Conservation (phyloP, 768 basidiomycete genomes). For the Phylloporus scabripes region DNA sequence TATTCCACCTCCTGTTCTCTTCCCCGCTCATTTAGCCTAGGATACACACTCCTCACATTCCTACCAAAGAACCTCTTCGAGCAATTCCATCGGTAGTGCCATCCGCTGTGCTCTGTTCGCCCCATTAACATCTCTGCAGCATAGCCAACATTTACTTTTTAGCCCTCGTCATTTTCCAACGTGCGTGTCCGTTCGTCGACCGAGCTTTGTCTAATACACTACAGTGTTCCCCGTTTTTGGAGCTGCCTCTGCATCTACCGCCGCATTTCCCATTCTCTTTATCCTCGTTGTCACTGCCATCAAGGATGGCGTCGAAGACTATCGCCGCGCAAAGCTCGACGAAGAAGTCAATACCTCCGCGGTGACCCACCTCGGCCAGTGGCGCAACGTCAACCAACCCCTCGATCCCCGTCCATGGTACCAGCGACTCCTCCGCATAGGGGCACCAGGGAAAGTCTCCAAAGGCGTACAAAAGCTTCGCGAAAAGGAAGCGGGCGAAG, state of each 20-base stretch:
- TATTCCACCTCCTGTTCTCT: not conserved
- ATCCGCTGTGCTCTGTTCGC: not conserved
- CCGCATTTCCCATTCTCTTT: slow-evolving; percentile 81
- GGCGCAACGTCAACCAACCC: slow-evolving; percentile 88
- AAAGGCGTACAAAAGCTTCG: slow-evolving; percentile 83
- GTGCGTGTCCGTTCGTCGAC: slow-evolving; percentile 34
- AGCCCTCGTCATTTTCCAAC: slow-evolving; percentile 71
- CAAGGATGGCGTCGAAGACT: slow-evolving; percentile 96
- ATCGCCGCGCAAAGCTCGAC: slow-evolving; percentile 81
- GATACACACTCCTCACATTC: slow-evolving; percentile 89
- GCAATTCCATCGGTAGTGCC: slow-evolving; percentile 78
- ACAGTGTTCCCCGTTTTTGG: slow-evolving; percentile 89
- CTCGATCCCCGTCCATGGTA: slow-evolving; percentile 70
- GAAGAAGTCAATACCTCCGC: slow-evolving; percentile 95
- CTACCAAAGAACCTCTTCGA: slow-evolving; percentile 92
- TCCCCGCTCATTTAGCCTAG: slow-evolving; percentile 32
- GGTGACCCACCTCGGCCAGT: slow-evolving; percentile 81
- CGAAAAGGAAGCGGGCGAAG: slow-evolving; percentile 71
- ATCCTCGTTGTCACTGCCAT: slow-evolving; percentile 86
- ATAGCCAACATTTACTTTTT: slow-evolving; percentile 94
- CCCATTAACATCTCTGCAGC: slow-evolving; percentile 31
- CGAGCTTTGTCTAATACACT: slow-evolving; percentile 8
- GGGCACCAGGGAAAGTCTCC: slow-evolving; percentile 68
- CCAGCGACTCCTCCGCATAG: slow-evolving; percentile 66
- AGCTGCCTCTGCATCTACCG: slow-evolving; percentile 73